phyloP scores from a whole-genome alignment of 208 protist species.

The Kentomonas sorsogonicus region DNA sequence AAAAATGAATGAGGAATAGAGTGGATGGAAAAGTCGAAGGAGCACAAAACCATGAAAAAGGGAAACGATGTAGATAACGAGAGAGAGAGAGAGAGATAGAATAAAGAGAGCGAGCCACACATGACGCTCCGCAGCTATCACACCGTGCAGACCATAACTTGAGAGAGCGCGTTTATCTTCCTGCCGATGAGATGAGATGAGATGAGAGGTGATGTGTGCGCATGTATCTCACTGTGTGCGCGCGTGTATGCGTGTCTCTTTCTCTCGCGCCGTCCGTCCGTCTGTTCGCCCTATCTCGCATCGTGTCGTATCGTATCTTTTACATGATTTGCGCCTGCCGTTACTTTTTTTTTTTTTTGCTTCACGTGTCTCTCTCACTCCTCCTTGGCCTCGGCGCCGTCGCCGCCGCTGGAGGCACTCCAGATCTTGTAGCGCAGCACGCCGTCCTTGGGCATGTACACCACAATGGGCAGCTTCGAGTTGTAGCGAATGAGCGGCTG shows the following conservation, averaged over 20 bases:
- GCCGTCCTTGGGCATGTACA: conserved; percentile 40
- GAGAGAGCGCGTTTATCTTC: no score
- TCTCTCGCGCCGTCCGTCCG: no score
- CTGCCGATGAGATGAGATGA: no score
- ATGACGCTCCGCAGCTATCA: no score
- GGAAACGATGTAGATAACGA: no score
- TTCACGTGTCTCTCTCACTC: conserved; percentile 11
- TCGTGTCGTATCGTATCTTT: no score
- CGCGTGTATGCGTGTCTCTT: background rate
- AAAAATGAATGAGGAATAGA: background rate
- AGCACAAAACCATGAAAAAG: conserved; percentile 3
- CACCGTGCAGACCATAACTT: no score
- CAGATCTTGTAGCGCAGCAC: conserved; percentile 52
- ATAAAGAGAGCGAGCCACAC: no score
- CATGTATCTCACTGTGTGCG: no score
- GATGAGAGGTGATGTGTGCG: no score
- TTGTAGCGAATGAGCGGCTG: conserved; percentile 35
- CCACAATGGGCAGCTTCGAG: conserved; percentile 49
- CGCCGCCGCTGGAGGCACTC: conserved; percentile 16
- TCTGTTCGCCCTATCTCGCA: no score
- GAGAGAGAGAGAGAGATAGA: no score
- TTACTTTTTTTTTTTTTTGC: background rate
- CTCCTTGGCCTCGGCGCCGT: conserved; percentile 11
- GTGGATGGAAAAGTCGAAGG: conserved; percentile 7
- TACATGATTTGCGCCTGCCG: background rate